These are phyloP conservation scores for Chamaenerion angustifolium DNA, from an alignment of 345 rosid species.

Conservation along the genomic window DNA sequence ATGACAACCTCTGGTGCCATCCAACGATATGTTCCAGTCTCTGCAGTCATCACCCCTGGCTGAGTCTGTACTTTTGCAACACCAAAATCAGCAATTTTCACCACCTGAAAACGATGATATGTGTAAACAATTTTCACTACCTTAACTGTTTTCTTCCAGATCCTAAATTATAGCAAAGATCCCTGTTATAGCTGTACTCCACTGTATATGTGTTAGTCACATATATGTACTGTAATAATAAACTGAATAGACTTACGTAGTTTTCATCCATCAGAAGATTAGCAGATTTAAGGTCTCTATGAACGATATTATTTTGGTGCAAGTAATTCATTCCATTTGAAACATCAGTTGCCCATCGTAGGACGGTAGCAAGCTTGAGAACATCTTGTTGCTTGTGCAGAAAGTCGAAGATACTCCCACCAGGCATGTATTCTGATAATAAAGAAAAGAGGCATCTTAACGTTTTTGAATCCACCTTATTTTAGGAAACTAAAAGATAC, in stretches of 20 bases:
- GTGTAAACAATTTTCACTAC: too few relatives aligned
- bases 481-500: not conserved
- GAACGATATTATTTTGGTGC: conserved; percentile 31
- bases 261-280: conserved; percentile 60
- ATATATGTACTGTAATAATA: not conserved
- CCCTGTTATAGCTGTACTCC: too few relatives aligned
- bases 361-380: conserved; percentile 33
- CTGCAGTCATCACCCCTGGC: conserved; percentile 65
- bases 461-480: not conserved
- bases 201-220: too few relatives aligned
- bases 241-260: conserved; percentile 31
- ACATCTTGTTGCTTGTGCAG: conserved; percentile 42
- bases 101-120: conserved; percentile 21
- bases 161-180: too few relatives aligned
- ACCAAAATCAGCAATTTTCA: conserved; percentile 65
- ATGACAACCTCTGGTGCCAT: conserved; percentile 72
- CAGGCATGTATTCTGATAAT: conserved; percentile 45
- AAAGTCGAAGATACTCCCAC: conserved; percentile 54
- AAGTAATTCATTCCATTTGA: conserved; percentile 60
- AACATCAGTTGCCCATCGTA: conserved; percentile 52
- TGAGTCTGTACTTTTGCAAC: conserved; percentile 51
- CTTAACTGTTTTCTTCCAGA: too few relatives aligned
- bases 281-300: conserved; percentile 58
- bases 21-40: conserved; percentile 74
- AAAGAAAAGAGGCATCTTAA: conserved; percentile 3